phyloP scores from a whole-genome alignment of 2,329 filamentous ascomycete species.

The Penicillium aurantiogriseum region DNA sequence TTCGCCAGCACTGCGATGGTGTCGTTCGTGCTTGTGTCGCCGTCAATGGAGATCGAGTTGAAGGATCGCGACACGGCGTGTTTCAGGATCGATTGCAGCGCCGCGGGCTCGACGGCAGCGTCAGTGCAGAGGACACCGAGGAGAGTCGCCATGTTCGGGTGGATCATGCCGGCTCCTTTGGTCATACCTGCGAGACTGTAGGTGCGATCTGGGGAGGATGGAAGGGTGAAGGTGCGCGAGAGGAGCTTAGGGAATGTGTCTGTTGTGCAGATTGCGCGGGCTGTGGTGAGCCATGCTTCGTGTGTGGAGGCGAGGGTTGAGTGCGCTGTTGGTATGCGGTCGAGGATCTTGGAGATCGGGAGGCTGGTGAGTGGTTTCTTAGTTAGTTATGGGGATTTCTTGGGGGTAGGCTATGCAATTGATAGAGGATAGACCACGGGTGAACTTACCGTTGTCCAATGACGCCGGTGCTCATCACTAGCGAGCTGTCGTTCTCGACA shows the following conservation, averaged over 20 bases:
- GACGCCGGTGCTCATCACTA: constrained; percentile 98
- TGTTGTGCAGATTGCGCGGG: constrained; percentile 93
- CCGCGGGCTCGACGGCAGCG: constrained; percentile 68
- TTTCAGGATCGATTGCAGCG: constrained; percentile 68
- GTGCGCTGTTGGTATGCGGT: constrained; percentile 75
- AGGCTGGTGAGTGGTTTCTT: constrained; percentile 52
- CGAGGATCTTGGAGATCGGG: constrained; percentile 85
- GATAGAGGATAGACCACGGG: no score
- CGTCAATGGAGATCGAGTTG: constrained; percentile 96
- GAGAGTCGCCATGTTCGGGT: constrained; percentile 97
- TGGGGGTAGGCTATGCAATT: not conserved
- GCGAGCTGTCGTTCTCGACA: constrained; percentile 59
- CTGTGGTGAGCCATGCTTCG: constrained; percentile 80
- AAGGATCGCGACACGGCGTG: constrained; percentile 80
- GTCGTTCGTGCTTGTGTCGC: constrained; percentile 96
- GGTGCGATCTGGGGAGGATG: constrained; percentile 70
- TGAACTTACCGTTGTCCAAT: constrained; percentile 76
- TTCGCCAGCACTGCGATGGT: constrained; percentile 94
- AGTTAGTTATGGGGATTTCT: not conserved
- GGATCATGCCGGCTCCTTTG: constrained; percentile 98
- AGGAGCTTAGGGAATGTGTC: constrained; percentile 97
- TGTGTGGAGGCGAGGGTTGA: constrained; percentile 70
- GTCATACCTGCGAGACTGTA: constrained; percentile 93
- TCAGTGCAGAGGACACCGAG: constrained; percentile 91
- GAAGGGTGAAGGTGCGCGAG: constrained; percentile 78